phyloP scores from a whole-genome alignment of 495 filamentous ascomycete genomes.

The Pyronema omphalodes region DNA sequence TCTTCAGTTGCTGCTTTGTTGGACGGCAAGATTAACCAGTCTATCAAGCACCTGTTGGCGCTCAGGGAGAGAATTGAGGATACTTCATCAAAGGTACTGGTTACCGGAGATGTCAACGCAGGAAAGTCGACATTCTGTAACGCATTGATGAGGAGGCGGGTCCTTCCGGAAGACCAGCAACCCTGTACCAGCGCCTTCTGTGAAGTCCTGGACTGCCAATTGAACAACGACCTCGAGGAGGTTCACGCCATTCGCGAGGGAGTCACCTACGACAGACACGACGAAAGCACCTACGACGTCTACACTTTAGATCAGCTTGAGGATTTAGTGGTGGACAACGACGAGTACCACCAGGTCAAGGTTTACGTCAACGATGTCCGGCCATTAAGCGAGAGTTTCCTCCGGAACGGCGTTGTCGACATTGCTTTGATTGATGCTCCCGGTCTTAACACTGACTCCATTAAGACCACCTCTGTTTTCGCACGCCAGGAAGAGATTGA shows the following conservation, averaged over 20 bases:
- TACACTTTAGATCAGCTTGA: slow-evolving; percentile 60
- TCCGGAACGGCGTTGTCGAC: slow-evolving; percentile 95
- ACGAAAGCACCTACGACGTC: slow-evolving; percentile 85
- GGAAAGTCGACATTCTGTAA: slow-evolving; percentile 99
- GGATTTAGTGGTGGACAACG: slow-evolving; percentile 72
- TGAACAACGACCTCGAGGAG: slow-evolving; percentile 81
- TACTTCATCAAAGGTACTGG: slow-evolving; percentile 87
- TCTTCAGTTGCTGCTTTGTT: slow-evolving; percentile 69
- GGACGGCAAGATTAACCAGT: slow-evolving; percentile 84
- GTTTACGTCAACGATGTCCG: slow-evolving; percentile 88
- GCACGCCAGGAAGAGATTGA: slow-evolving; percentile 96
- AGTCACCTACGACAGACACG: slow-evolving; percentile 59
- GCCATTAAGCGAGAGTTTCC: slow-evolving; percentile 74
- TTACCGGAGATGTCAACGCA: slow-evolving; percentile 94
- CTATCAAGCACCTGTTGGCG: slow-evolving; percentile 69
- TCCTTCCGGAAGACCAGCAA: slow-evolving; percentile 90
- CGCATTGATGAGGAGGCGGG: slow-evolving; percentile 74
- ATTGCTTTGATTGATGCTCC: slow-evolving; percentile 96
- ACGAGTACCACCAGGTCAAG: slow-evolving; percentile 82
- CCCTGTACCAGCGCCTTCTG: slow-evolving; percentile 99
- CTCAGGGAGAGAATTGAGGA: slow-evolving; percentile 91
- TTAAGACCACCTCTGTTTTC: slow-evolving; percentile 93
- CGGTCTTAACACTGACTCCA: slow-evolving; percentile 81
- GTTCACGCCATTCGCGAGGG: slow-evolving; percentile 77
- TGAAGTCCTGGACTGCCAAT: slow-evolving; percentile 79